A percentile compares a stretch with the other conserved stretches of the same genome.
These are phyloP conservation scores for Kurtzmaniella natalensis DNA, from an alignment of 1,139 yeast genomes.

Conservation along the genomic window DNA sequence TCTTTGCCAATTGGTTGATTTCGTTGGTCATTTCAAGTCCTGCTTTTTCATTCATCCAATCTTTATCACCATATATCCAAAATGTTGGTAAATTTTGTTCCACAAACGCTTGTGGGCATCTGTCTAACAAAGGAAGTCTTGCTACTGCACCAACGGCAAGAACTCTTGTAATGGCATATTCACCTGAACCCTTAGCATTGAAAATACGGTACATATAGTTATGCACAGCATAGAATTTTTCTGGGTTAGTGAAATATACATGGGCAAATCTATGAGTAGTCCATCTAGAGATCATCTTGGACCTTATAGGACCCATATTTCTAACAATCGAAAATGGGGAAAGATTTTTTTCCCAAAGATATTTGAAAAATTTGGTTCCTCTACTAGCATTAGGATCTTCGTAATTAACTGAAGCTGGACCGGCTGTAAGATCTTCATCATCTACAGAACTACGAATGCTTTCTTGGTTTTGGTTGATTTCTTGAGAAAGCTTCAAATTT, in stretches of 20 bases:
- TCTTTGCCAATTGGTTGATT: slow-evolving; percentile 29
- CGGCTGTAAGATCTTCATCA: slow-evolving; percentile 6
- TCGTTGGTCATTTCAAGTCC: slow-evolving; percentile 38
- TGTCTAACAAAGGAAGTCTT: slow-evolving; percentile 39
- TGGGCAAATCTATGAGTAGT: slow-evolving; percentile 39
- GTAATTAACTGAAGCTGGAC: slow-evolving; percentile 11
- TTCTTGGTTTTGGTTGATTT: slow-evolving; percentile 26
- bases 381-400: slow-evolving; percentile 13
- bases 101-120: slow-evolving; percentile 36
- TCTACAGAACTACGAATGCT: slow-evolving; percentile 11
- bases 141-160: slow-evolving; percentile 39
- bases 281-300: slow-evolving; percentile 38
- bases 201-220: slow-evolving; percentile 40
- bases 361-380: slow-evolving; percentile 20
- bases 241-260: slow-evolving; percentile 25
- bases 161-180: slow-evolving; percentile 40
- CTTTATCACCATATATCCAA: slow-evolving; percentile 45
- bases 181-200: slow-evolving; percentile 43
- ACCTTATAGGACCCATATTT: slow-evolving; percentile 31
- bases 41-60: slow-evolving; percentile 47
- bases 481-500: slow-evolving; percentile 17
- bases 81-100: slow-evolving; percentile 38
- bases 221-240: slow-evolving; percentile 32
- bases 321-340: slow-evolving; percentile 39
- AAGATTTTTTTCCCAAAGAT: slow-evolving; percentile 34